Percentiles rank a stretch among this genome's conserved stretches.
These are phyloP conservation scores for Cyathus striatus DNA, from an alignment of 768 basidiomycete genomes.

Conservation along the genomic window DNA sequence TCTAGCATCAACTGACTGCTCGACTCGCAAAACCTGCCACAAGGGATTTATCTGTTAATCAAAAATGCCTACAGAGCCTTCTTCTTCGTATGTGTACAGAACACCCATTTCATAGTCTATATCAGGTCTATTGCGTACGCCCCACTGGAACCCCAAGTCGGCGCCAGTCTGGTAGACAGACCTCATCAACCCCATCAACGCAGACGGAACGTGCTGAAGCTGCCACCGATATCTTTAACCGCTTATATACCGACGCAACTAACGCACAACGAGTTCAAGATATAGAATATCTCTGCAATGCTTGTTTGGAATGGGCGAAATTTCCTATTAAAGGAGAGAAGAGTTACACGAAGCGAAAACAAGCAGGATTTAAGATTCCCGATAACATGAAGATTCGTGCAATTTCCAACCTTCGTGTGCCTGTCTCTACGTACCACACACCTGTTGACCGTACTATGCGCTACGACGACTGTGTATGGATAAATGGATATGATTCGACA, in stretches of 20 bases:
- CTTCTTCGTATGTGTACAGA: slow-evolving; percentile 78
- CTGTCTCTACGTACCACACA: slow-evolving; percentile 72
- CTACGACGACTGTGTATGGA: slow-evolving; percentile 70
- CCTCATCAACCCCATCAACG: slow-evolving; percentile 28
- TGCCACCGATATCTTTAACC: slow-evolving; percentile 56
- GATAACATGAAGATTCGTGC: slow-evolving; percentile 36
- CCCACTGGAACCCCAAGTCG: slow-evolving; percentile 21
- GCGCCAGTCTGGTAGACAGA: slow-evolving; percentile 41
- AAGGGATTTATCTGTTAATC: slow-evolving; percentile 29
- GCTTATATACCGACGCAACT: slow-evolving; percentile 37
- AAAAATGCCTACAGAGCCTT: slow-evolving; percentile 56
- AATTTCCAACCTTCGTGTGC: slow-evolving; percentile 60
- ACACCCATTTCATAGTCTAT: slow-evolving; percentile 92
- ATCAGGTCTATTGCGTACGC: slow-evolving; percentile 79
- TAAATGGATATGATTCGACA: slow-evolving; percentile 50
- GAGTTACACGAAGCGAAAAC: slow-evolving; percentile 12
- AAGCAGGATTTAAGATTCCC: slow-evolving; percentile 35
- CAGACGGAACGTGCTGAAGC: slow-evolving; percentile 60
- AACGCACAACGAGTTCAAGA: slow-evolving; percentile 36
- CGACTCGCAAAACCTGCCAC: slow-evolving; percentile 52
- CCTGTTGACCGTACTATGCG: slow-evolving; percentile 63
- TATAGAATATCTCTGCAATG: slow-evolving; percentile 57
- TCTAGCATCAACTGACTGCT: slow-evolving; percentile 85
- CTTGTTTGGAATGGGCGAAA: slow-evolving; percentile 72
- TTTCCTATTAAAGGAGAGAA: slow-evolving; percentile 39